Percentiles rank a stretch among this genome's conserved stretches.
phyloP scores from a whole-genome alignment of 2,329 filamentous ascomycete genomes.

The Alternaria tenuissima region DNA sequence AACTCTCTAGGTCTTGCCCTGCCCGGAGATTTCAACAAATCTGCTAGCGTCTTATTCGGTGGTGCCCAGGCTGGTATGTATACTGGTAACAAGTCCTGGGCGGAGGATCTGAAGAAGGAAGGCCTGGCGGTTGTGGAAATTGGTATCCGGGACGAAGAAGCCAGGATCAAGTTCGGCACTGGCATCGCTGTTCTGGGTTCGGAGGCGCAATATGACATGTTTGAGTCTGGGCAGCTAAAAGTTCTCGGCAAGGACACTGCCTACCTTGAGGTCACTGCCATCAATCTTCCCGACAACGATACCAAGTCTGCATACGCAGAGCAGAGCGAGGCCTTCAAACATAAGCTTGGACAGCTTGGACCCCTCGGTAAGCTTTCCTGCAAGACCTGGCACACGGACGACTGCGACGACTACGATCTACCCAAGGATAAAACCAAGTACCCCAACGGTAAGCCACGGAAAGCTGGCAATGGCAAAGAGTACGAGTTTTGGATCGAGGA shows the following conservation, averaged over 20 bases:
- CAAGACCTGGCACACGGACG: constrained; percentile 59
- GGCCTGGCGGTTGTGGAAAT: constrained; percentile 29
- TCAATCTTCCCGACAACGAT: constrained; percentile 58
- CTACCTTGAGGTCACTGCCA: constrained; percentile 54
- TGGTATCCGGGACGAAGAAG: constrained; percentile 57
- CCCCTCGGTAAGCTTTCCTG: constrained; percentile 64
- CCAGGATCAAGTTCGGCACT: constrained; percentile 60
- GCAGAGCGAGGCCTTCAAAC: constrained; percentile 40
- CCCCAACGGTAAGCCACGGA: constrained; percentile 29
- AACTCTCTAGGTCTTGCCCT: constrained; percentile 62
- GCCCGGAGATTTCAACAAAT: constrained; percentile 83
- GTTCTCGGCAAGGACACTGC: constrained; percentile 31
- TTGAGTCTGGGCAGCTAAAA: constrained; percentile 31
- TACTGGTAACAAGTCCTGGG: constrained; percentile 55
- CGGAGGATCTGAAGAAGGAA: constrained; percentile 33
- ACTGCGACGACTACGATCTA: constrained; percentile 50
- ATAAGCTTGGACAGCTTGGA: constrained; percentile 55
- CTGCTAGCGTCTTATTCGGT: constrained; percentile 73
- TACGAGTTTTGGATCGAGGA: constrained; percentile 74
- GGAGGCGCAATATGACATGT: constrained; percentile 51
- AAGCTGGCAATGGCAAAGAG: constrained; percentile 49
- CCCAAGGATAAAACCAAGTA: constrained; percentile 42
- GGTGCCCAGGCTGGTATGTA: constrained; percentile 59
- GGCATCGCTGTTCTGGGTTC: constrained; percentile 59
- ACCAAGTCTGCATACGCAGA: constrained; percentile 57